Conservation (phyloP, 2,329 filamentous ascomycete species). For the Colletotrichum agaves region DNA sequence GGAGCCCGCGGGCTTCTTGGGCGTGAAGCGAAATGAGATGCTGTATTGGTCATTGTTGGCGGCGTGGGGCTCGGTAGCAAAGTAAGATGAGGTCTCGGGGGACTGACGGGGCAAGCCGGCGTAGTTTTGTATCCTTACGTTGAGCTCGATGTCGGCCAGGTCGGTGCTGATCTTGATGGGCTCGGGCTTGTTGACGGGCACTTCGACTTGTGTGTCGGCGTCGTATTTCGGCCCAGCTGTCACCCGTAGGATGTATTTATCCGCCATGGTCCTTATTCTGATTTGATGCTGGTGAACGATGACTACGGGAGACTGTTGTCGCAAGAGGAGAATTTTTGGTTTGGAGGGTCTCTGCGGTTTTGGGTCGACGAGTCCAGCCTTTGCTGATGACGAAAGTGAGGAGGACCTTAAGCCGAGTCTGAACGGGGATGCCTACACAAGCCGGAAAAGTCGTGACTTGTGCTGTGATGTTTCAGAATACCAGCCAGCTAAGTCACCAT, state of each 20-base stretch:
- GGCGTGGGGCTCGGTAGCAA: constrained; percentile 74
- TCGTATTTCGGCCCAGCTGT: constrained; percentile 86
- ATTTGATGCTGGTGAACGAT: no score
- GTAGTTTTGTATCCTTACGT: constrained; percentile 77
- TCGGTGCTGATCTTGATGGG: constrained; percentile 71
- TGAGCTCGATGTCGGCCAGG: constrained; percentile 73
- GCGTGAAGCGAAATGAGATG: constrained; percentile 81
- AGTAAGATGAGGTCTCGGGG: constrained; percentile 80
- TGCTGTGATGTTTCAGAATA: constrained; percentile 3
- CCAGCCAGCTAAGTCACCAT: not conserved
- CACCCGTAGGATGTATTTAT: constrained; percentile 82
- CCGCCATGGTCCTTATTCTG: constrained; percentile 53
- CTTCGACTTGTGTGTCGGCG: constrained; percentile 73
- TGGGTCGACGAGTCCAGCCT: no score
- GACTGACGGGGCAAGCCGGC: constrained; percentile 77
- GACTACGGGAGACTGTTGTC: no score
- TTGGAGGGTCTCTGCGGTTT: not conserved
- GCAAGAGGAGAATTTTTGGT: not conserved
- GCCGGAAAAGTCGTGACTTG: not conserved
- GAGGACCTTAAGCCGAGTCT: not conserved
- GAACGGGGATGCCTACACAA: not conserved
- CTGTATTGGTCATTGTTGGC: constrained; percentile 82
- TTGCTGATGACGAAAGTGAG: not conserved
- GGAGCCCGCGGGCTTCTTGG: constrained; percentile 58
- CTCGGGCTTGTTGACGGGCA: constrained; percentile 78